Evolutionary conservation across 768 basidiomycete species (phyloP).

Genomic region (Chalciporus pseudorubinellus): DNA sequence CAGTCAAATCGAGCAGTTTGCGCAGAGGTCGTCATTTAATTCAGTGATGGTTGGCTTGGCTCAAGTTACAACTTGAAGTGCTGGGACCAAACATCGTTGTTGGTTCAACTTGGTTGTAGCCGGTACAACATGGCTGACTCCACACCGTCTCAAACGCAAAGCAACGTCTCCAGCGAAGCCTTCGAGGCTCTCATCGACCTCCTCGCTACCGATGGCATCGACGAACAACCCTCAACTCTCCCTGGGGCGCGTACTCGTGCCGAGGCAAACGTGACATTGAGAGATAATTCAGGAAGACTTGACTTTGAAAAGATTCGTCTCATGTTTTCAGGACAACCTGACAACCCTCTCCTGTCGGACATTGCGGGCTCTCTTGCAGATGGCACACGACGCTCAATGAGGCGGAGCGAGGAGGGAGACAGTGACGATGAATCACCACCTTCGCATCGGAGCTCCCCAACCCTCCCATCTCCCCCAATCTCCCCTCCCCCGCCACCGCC

Average conservation of each 20-base stretch:
- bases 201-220: constrained; percentile 27
- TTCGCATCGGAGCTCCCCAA: constrained; percentile 4
- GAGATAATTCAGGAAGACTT: constrained; percentile 30
- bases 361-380: neutral
- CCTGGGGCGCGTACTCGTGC: neutral
- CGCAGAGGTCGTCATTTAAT: no score
- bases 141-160: constrained; percentile 22
- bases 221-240: constrained; percentile 5
- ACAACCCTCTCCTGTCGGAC: neutral
- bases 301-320: constrained; percentile 32
- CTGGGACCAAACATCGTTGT: neutral
- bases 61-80: no score
- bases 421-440: constrained; percentile 17
- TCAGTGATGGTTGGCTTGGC: no score
- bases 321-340: constrained; percentile 24
- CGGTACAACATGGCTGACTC: constrained; percentile 24
- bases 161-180: constrained; percentile 15
- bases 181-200: constrained; percentile 32
- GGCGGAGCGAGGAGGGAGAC: constrained; percentile 6
- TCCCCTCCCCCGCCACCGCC: constrained; percentile 19
- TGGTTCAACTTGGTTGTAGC: no score
- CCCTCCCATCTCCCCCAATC: constrained; percentile 6
- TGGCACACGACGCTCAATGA: neutral
- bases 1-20: no score
- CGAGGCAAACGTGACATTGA: constrained; percentile 10